Evolutionary conservation across 495 filamentous ascomycete genomes (phyloP).

Genomic region (Delitschia confertaspora): DNA sequence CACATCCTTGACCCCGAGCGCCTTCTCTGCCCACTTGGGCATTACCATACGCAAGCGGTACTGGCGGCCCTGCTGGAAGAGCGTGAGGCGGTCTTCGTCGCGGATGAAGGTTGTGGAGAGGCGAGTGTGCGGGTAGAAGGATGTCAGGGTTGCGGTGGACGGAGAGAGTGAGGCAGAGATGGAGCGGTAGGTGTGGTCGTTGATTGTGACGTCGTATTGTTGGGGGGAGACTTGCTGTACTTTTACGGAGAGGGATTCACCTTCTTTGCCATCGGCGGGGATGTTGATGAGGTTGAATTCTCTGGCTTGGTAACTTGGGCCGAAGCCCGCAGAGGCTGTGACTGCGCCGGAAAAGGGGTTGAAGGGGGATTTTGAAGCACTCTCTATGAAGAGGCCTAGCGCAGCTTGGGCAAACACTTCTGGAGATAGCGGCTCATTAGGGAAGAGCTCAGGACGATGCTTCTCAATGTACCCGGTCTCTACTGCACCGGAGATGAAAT

Average conservation of each 20-base stretch:
- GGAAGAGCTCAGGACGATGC: slow-evolving; percentile 55
- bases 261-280: slow-evolving; percentile 38
- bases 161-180: slow-evolving; percentile 40
- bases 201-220: slow-evolving; percentile 57
- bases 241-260: slow-evolving; percentile 38
- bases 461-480: slow-evolving; percentile 96
- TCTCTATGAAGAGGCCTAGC: slow-evolving; percentile 52
- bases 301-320: slow-evolving; percentile 44
- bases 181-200: slow-evolving; percentile 40
- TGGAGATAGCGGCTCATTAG: slow-evolving; percentile 8
- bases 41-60: slow-evolving; percentile 57
- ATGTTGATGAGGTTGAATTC: slow-evolving; percentile 49
- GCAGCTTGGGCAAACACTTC: slow-evolving; percentile 68
- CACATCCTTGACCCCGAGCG: slow-evolving; percentile 69
- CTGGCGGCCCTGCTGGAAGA: slow-evolving; percentile 77
- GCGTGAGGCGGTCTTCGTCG: slow-evolving; percentile 57
- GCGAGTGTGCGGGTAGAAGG: slow-evolving; percentile 52
- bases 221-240: slow-evolving; percentile 54
- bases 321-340: slow-evolving; percentile 42
- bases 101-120: slow-evolving; percentile 72
- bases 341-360: slow-evolving; percentile 22
- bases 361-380: slow-evolving; percentile 25
- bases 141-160: slow-evolving; percentile 38
- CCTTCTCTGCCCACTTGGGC: slow-evolving; percentile 79
- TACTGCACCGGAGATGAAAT: slow-evolving; percentile 79